Evolutionary conservation across 805 yeast genomes (phyloP), one percentile per base, ranked within the genome.

Genomic region (Tetrapisispora fleetii): DNA sequence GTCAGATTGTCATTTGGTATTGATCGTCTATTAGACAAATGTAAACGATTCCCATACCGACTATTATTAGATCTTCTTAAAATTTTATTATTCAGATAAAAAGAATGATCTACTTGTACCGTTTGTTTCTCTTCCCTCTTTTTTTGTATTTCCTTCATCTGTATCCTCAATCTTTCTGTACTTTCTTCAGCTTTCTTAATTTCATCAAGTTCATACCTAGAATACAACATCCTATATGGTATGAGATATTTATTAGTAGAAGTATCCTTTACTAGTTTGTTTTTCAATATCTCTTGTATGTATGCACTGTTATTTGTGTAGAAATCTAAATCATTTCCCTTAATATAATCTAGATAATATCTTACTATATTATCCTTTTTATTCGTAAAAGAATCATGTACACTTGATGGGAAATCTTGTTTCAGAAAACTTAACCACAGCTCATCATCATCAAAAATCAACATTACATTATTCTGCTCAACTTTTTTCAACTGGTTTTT

Each of bases 371-470:
- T 51, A 21, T 52, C 57, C 43, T 54, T 58, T 45, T 58, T 59
- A 4, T 63, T 53, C 1, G 65, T 56, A 48, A 48, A 70, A 6
- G 61, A 49, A 24, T 64, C 66, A 30, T 57, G 63, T 4, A 62
- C 57, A 53, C 65, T 60, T n/a, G 59, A 59, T 1, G 72, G 70
- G 50, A 64, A 70, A 21, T 71, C 68, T 37, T 51, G 57, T 43
- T 54, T 57, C 8, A 71, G 42, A 21, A 66, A 48, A 2, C 53
- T 48, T 3, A 48, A 48, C 75, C 75, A 71, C 1, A 67, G 48
- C 11, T 63, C 63, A 43, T 68, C 72, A 53, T 70, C 74, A 37
- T 71, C 73, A 40, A 71, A 59, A 1, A 69, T 53, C 24, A 66
- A 55, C 19, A 54, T 49, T 0, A 66, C 65, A 48, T 68, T 69